Evolutionary conservation across 768 basidiomycete species (phyloP), one percentile per base, ranked within the genome.

Genomic region (Boletus tomentosulus): DNA sequence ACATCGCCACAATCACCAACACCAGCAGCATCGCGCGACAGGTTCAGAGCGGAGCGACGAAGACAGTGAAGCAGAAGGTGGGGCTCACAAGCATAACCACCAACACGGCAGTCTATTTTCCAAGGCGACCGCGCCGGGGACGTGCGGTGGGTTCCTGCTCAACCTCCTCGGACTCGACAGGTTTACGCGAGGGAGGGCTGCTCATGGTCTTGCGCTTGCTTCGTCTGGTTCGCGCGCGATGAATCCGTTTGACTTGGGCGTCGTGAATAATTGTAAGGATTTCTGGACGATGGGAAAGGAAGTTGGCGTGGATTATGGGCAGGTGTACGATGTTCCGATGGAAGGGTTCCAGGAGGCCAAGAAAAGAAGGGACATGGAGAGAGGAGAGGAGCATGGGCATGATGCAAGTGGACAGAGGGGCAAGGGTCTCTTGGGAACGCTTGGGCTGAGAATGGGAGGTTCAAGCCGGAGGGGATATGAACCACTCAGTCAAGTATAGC

Each of bases 161-260:
- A 87, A 89, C 69, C 76, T 98, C 4, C 83, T 97, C 31, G 97
- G 97, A 0, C 79, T 99, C 46, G 97, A 99, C 72, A 76, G 93
- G 48, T 98, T 98, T 73, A 97, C 95, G 37, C 86, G 87, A 50
- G 93, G 93, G 24, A 86, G 85, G 58, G 94, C 93, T 0, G 87
- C 88, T 8, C 85, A 90, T 60, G 94, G 95, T 24, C 84, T 98
- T 51, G 82, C 85, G 46, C 77, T 85, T 25, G 86, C 90, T 1
- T 68, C 67, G 28, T 64, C 67, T 27, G 30, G 58, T 22, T 76
- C 83, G 6, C 85, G 81, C 52, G 86, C 89, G 35, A 78, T 82
- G 49, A 98, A 98, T 71, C 97, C 96, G 38, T 99, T 98, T 68
- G 92, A 97, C 71, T 62, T 89, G 22, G 95, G 95, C 2, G 44